These are phyloP conservation scores for Candida golubevii DNA, from an alignment of 805 yeast species.

Conservation along the genomic window DNA sequence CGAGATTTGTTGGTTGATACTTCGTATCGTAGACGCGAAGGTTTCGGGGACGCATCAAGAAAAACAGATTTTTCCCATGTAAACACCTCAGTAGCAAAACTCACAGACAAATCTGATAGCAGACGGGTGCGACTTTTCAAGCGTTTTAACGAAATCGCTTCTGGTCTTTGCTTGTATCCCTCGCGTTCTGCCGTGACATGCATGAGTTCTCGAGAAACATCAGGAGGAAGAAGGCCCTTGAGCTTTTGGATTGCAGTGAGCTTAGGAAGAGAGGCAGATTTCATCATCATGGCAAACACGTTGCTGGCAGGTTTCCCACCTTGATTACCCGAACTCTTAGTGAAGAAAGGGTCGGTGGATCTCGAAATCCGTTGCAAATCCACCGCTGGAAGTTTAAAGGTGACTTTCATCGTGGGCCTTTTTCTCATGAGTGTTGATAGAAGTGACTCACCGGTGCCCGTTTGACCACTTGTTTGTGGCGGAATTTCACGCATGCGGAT, in stretches of 20 bases:
- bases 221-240: conserved; percentile 30
- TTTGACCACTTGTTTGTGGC: neutral
- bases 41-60: neutral
- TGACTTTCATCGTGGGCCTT: conserved; percentile 10
- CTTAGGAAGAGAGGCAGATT: conserved; percentile 25
- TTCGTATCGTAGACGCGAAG: conserved; percentile 2
- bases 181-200: conserved; percentile 23
- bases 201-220: conserved; percentile 25
- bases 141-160: neutral
- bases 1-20: neutral
- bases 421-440: conserved; percentile 9
- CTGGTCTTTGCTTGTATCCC: neutral
- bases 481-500: conserved; percentile 23
- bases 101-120: neutral
- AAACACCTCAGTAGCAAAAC: neutral
- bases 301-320: conserved; percentile 16
- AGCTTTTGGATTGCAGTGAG: conserved; percentile 29
- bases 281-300: conserved; percentile 39
- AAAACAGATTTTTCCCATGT: neutral
- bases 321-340: conserved; percentile 10
- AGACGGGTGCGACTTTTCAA: too few relatives aligned
- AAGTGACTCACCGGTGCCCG: conserved; percentile 1
- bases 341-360: conserved; percentile 14
- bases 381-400: conserved; percentile 9
- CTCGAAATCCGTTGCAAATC: conserved; percentile 8